Percentiles rank a stretch among this genome's conserved stretches.
phyloP scores from a whole-genome alignment of 2,329 filamentous ascomycete species.

The Tolypocladium guangdongense region DNA sequence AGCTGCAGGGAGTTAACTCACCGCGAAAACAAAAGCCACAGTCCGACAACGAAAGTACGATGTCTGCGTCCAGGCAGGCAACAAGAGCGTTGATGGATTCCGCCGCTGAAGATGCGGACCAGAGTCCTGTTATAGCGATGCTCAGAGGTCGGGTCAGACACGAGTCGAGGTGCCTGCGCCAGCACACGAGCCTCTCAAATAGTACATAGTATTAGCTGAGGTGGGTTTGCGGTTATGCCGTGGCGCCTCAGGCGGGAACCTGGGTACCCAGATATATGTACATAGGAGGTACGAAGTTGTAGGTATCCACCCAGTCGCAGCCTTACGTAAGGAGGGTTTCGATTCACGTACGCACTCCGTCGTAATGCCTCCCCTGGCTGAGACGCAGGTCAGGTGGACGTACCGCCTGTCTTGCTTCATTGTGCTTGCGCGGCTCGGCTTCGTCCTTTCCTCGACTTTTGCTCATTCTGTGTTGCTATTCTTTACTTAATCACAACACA shows the following conservation, averaged over 20 bases:
- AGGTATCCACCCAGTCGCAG: neutral
- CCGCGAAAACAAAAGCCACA: conserved; percentile 10
- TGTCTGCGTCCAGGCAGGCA: conserved; percentile 29
- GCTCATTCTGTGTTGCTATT: neutral
- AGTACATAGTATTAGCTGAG: too few relatives aligned
- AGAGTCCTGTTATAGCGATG: conserved; percentile 10
- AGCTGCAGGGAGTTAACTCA: neutral
- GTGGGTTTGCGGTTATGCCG: conserved; percentile 1
- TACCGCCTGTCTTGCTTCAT: neutral
- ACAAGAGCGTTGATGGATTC: conserved; percentile 16
- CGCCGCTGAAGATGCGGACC: conserved; percentile 17
- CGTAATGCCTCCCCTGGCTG: neutral
- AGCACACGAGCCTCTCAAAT: conserved; percentile 1
- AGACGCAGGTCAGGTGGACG: neutral
- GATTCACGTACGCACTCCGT: neutral
- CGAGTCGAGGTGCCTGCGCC: neutral
- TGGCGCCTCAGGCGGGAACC: neutral
- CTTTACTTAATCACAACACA: neutral
- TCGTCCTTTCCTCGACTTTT: neutral
- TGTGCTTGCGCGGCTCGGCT: neutral
- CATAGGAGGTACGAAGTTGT: neutral
- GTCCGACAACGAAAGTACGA: conserved; percentile 18
- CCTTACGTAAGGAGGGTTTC: neutral
- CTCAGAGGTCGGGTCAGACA: neutral
- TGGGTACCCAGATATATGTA: neutral